phyloP scores from a whole-genome alignment of 75 land plant genomes.

The Picea sitchensis region DNA sequence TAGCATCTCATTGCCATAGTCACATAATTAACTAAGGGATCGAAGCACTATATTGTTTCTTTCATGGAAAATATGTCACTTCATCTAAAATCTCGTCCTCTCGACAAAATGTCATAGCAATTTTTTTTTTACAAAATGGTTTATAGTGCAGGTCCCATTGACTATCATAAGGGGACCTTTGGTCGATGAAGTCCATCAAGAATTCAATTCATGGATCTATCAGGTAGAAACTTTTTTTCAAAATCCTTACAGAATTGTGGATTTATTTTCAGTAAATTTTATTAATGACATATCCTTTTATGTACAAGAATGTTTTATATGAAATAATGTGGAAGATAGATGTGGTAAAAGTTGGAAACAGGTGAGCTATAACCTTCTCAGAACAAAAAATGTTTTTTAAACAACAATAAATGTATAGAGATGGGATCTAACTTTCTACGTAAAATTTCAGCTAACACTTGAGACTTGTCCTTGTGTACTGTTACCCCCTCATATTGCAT shows the following conservation, averaged over 20 bases:
- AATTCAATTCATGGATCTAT: slow-evolving; percentile 74
- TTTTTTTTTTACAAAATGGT: background rate
- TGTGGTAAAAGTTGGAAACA: background rate
- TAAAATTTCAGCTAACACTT: background rate
- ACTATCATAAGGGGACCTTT: slow-evolving; percentile 71
- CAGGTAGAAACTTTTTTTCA: slow-evolving; percentile 52
- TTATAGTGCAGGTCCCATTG: slow-evolving; percentile 38
- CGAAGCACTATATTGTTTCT: too few relatives aligned
- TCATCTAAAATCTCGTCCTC: background rate
- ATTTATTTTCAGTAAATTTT: background rate
- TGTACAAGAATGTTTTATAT: background rate
- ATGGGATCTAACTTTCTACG: background rate
- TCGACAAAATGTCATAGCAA: slow-evolving; percentile 1
- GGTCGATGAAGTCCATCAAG: slow-evolving; percentile 87
- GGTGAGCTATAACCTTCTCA: background rate
- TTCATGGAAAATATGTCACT: background rate
- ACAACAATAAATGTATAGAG: background rate
- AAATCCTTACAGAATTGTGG: background rate
- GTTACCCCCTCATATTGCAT: too few relatives aligned
- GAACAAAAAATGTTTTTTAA: background rate
- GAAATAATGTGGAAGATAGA: background rate
- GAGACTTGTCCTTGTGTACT: background rate
- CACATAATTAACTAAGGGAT: too few relatives aligned
- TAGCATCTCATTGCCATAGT: background rate
- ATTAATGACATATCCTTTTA: background rate